These are phyloP conservation scores for Phytophthora litchii DNA, from an alignment of 352 stramenopile genomes.

Conservation along the genomic window DNA sequence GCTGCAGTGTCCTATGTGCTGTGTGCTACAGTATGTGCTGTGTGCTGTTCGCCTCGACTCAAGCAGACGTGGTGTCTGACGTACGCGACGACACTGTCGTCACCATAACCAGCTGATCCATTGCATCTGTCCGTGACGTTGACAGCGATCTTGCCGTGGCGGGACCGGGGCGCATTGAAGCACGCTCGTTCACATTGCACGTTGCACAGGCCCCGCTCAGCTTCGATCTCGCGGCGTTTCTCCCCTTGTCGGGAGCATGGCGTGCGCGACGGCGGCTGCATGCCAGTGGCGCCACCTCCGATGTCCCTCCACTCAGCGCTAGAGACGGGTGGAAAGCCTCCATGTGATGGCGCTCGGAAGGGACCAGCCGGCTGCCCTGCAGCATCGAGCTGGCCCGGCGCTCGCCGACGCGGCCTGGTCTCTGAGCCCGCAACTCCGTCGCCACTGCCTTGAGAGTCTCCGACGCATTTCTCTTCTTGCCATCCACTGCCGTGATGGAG, in stretches of 20 bases:
- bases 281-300: slow-evolving; percentile 26
- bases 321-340: slow-evolving; percentile 34
- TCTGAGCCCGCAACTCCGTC: slow-evolving; percentile 18
- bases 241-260: slow-evolving; percentile 26
- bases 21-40: too few relatives aligned
- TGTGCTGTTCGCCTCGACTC: neutral
- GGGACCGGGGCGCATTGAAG: slow-evolving; percentile 6
- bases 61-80: slow-evolving; percentile 3
- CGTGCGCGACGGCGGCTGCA: slow-evolving; percentile 33
- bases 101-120: slow-evolving; percentile 14
- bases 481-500: slow-evolving; percentile 21
- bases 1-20: too few relatives aligned
- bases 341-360: slow-evolving; percentile 7
- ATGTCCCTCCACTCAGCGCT: slow-evolving; percentile 30
- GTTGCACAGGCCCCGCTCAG: neutral
- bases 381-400: slow-evolving; percentile 2
- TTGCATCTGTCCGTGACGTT: slow-evolving; percentile 1
- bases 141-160: slow-evolving; percentile 11
- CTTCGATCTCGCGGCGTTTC: slow-evolving; percentile 19
- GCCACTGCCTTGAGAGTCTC: slow-evolving; percentile 4
- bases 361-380: slow-evolving; percentile 11
- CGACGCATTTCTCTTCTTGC: slow-evolving; percentile 28
- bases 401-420: slow-evolving; percentile 14
- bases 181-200: neutral
- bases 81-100: slow-evolving; percentile 9